phyloP scores from a whole-genome alignment of 108 stramenopile species.

The Craspedostauros australis region DNA sequence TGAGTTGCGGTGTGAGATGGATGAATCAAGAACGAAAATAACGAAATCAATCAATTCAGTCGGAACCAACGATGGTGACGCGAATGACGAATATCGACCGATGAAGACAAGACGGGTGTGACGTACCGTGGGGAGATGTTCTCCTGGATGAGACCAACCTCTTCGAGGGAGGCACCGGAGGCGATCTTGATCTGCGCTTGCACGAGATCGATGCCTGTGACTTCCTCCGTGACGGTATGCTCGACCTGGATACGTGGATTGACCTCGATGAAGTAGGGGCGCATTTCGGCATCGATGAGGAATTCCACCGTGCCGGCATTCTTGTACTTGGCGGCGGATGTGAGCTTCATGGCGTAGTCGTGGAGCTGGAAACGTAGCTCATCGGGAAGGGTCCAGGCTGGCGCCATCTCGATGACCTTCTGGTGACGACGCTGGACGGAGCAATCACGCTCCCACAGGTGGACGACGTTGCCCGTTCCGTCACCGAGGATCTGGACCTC shows the following conservation, averaged over 20 bases:
- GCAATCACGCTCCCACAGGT: conserved; percentile 93
- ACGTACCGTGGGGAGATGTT: conserved; percentile 48
- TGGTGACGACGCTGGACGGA: conserved; percentile 94
- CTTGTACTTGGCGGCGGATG: conserved; percentile 83
- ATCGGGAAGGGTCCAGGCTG: conserved; percentile 76
- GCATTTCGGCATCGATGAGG: conserved; percentile 73
- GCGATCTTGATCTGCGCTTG: conserved; percentile 91
- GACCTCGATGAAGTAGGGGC: conserved; percentile 95
- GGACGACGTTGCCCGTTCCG: conserved; percentile 86
- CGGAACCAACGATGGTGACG: too few species aligned
- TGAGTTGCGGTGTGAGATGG: too few species aligned
- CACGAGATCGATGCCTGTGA: conserved; percentile 91
- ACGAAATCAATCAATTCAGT: too few species aligned
- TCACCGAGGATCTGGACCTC: conserved; percentile 96
- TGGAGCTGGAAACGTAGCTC: conserved; percentile 67
- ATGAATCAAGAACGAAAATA: too few species aligned
- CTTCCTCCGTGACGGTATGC: conserved; percentile 96
- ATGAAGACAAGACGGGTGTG: too few species aligned
- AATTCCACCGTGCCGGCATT: conserved; percentile 99
- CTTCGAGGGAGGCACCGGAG: conserved; percentile 80
- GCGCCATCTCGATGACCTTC: conserved; percentile 97
- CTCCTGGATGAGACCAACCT: conserved; percentile 66
- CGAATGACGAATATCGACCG: too few species aligned
- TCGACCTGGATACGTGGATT: conserved; percentile 97
- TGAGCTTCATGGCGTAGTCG: conserved; percentile 79